Evolutionary conservation across 2,329 filamentous ascomycete genomes (phyloP).

Genomic region (Sporothrix brasiliensis): DNA sequence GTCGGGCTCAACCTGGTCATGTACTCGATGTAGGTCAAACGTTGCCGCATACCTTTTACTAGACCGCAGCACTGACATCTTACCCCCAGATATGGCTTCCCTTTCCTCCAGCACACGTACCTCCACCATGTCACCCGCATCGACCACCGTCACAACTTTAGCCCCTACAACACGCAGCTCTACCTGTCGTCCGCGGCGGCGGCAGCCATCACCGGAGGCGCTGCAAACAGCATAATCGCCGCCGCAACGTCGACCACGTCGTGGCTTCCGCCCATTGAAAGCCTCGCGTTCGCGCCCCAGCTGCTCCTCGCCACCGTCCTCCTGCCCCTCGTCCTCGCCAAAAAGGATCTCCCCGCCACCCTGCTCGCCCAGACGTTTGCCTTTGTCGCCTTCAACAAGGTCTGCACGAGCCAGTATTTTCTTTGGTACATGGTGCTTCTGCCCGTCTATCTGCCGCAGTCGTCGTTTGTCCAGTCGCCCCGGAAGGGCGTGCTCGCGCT

Average conservation of each 20-base stretch:
- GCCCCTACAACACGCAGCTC: constrained; percentile 88
- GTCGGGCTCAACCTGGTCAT: constrained; percentile 72
- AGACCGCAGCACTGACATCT: not conserved
- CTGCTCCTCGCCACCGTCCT: constrained; percentile 75
- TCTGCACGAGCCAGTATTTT: constrained; percentile 99
- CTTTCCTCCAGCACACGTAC: constrained; percentile 88
- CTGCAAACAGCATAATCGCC: not conserved
- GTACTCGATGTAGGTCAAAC: constrained; percentile 66
- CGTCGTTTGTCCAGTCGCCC: constrained; percentile 67
- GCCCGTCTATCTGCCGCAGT: constrained; percentile 84
- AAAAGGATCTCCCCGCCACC: constrained; percentile 75
- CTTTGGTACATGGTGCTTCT: constrained; percentile 96
- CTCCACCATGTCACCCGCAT: constrained; percentile 90
- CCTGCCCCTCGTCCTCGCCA: constrained; percentile 71
- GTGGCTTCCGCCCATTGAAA: constrained; percentile 60
- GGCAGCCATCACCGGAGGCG: constrained; percentile 39
- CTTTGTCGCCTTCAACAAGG: constrained; percentile 98
- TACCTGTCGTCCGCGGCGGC: constrained; percentile 76
- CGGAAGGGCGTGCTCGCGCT: constrained; percentile 66
- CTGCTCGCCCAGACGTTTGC: constrained; percentile 97
- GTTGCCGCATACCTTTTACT: not conserved
- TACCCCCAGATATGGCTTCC: constrained; percentile 66
- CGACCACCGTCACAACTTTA: constrained; percentile 98
- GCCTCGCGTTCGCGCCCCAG: constrained; percentile 86
- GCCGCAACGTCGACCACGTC: constrained; percentile 38